Conservation (phyloP, 1,284 basidiomycete genomes). For the Irpex rosettiformis region DNA sequence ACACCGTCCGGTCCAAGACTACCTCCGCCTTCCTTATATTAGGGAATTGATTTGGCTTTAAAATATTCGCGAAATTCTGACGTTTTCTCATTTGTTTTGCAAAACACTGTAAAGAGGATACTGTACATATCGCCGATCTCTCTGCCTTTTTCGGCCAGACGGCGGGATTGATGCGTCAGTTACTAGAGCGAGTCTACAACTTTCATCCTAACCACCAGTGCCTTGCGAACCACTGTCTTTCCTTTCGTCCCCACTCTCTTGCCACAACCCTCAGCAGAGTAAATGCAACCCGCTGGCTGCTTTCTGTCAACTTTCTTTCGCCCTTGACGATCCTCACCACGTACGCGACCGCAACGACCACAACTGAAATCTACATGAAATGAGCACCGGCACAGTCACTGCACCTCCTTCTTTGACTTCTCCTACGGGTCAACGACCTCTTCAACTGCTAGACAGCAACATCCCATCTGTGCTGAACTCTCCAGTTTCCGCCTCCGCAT, state of each 20-base stretch:
- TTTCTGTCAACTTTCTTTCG: not conserved
- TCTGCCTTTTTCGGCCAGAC: not conserved
- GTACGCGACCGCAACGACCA: not conserved
- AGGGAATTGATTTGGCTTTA: too few relatives aligned
- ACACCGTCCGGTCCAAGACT: too few relatives aligned
- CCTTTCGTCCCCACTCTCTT: not conserved
- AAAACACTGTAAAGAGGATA: too few relatives aligned
- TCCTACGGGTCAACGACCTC: constrained; percentile 21
- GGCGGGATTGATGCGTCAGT: not conserved
- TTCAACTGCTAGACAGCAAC: constrained; percentile 31
- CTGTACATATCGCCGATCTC: not conserved
- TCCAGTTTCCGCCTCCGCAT: constrained; percentile 20
- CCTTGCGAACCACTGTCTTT: not conserved
- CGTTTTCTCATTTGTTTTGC: too few relatives aligned
- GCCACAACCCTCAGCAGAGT: not conserved
- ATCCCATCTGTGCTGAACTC: constrained; percentile 14
- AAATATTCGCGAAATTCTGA: too few relatives aligned
- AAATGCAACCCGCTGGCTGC: not conserved
- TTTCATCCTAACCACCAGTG: not conserved
- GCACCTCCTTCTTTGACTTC: constrained; percentile 5
- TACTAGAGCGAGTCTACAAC: not conserved
- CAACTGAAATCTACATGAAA: not conserved
- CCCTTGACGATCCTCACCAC: not conserved
- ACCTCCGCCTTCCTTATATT: too few relatives aligned
- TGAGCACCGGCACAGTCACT: constrained; percentile 3